These are phyloP conservation scores for Leucoagaricus sp. DNA, from an alignment of 1,284 basidiomycete genomes.

Conservation along the genomic window DNA sequence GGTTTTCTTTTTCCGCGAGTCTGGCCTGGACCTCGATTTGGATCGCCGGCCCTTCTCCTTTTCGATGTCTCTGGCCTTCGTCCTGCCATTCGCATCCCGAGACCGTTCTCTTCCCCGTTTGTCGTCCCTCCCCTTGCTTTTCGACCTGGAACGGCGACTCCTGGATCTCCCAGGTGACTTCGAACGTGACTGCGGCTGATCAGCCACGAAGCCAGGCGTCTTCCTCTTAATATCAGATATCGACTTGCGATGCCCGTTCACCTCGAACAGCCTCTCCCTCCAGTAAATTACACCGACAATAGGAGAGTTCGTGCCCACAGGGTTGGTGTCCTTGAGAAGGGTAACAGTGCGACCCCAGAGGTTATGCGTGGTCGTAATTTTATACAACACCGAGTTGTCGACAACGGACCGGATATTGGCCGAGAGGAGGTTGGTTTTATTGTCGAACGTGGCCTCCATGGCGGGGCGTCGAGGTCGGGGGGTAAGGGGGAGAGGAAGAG, in stretches of 20 bases:
- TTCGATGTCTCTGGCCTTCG: not conserved
- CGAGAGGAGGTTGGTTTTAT: slow-evolving; percentile 45
- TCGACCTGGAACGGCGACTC: not conserved
- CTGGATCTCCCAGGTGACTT: not conserved
- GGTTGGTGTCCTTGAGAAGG: slow-evolving; percentile 44
- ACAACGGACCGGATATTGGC: slow-evolving; percentile 39
- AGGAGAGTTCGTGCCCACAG: slow-evolving; percentile 27
- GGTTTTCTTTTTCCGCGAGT: not conserved
- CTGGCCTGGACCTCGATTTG: not conserved
- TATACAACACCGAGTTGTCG: slow-evolving; percentile 45
- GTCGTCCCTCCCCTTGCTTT: not conserved
- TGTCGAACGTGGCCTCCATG: slow-evolving; percentile 52
- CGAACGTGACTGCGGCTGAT: not conserved
- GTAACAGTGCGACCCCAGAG: slow-evolving; percentile 43
- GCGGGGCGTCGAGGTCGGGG: too few species aligned
- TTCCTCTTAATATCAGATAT: slow-evolving; percentile 36
- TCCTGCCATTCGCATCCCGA: not conserved
- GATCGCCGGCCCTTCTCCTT: too few species aligned
- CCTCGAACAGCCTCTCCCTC: slow-evolving; percentile 45
- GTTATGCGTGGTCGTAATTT: slow-evolving; percentile 39
- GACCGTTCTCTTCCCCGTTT: not conserved
- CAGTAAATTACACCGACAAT: slow-evolving; percentile 46
- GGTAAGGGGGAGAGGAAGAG: not conserved
- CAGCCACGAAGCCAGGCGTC: slow-evolving; percentile 4
- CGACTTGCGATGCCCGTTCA: slow-evolving; percentile 38